phyloP scores from a whole-genome alignment of 2,329 filamentous ascomycete species.

The Aotearoamyces nothofagi region DNA sequence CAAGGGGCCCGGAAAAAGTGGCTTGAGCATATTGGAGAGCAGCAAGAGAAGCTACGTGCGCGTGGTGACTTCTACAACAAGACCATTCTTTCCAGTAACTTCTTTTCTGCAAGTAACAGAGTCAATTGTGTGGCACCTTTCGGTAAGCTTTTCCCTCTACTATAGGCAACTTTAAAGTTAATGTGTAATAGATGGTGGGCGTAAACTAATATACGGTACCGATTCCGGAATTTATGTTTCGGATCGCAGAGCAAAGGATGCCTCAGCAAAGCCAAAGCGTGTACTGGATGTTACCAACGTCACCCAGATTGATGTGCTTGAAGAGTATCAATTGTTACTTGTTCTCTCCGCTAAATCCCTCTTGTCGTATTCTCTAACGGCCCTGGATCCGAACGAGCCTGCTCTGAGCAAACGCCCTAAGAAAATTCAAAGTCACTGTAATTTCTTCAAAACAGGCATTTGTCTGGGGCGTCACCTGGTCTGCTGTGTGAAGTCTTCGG shows the following conservation, averaged over 20 bases:
- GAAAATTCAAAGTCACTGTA: constrained; percentile 94
- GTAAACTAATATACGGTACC: constrained; percentile 88
- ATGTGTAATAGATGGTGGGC: constrained; percentile 57
- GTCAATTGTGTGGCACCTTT: constrained; percentile 93
- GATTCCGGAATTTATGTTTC: constrained; percentile 88
- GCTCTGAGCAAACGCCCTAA: constrained; percentile 72
- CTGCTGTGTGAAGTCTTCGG: constrained; percentile 89
- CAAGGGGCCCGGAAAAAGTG: constrained; percentile 85
- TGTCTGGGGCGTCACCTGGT: constrained; percentile 89
- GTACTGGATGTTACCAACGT: constrained; percentile 79
- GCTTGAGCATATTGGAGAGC: constrained; percentile 87
- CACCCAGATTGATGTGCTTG: constrained; percentile 89
- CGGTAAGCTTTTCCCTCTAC: constrained; percentile 36
- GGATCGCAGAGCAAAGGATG: constrained; percentile 77
- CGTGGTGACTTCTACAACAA: constrained; percentile 86
- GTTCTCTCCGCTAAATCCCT: constrained; percentile 89
- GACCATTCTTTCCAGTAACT: constrained; percentile 40
- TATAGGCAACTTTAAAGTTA: constrained; percentile 6
- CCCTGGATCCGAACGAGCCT: constrained; percentile 71
- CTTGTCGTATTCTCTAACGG: constrained; percentile 75
- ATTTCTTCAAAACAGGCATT: constrained; percentile 96
- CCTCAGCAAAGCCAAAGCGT: constrained; percentile 55
- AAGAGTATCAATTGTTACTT: constrained; percentile 84
- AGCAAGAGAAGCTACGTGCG: constrained; percentile 74
- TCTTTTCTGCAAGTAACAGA: constrained; percentile 54